phyloP scores from a whole-genome alignment of 2,329 filamentous ascomycete species.

The Metarhizium robertsii region DNA sequence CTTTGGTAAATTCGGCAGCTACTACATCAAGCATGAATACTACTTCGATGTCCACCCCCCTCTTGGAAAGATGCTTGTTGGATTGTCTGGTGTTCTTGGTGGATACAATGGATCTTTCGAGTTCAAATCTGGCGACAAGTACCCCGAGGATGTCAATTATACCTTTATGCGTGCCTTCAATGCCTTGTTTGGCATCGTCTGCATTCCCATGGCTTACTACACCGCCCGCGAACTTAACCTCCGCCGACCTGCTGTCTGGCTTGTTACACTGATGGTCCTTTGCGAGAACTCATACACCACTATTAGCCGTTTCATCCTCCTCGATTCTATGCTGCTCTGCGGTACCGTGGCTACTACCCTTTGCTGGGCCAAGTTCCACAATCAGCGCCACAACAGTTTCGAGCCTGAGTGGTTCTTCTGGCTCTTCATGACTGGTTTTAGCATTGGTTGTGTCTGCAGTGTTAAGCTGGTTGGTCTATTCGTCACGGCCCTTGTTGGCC shows the following conservation, averaged over 20 bases:
- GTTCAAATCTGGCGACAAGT: constrained; percentile 96
- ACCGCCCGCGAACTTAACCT: constrained; percentile 88
- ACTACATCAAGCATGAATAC: constrained; percentile 98
- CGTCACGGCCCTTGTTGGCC: constrained; percentile 83
- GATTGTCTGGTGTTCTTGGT: constrained; percentile 88
- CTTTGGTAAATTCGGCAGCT: constrained; percentile 96
- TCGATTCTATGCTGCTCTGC: constrained; percentile 97
- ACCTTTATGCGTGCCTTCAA: constrained; percentile 99
- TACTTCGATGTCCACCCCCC: constrained; percentile 92
- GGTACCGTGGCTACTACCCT: constrained; percentile 97
- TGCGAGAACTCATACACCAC: constrained; percentile 99
- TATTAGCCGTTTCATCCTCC: constrained; percentile 94
- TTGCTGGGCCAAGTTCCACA: constrained; percentile 96
- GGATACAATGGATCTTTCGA: constrained; percentile 99
- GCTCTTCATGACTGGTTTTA: constrained; percentile 87
- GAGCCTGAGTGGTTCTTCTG: constrained; percentile 88
- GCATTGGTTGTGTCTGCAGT: constrained; percentile 95
- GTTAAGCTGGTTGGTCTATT: constrained; percentile 98
- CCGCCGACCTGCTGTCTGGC: constrained; percentile 79
- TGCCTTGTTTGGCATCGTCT: constrained; percentile 84
- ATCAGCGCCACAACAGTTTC: constrained; percentile 76
- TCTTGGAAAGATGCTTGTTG: constrained; percentile 96
- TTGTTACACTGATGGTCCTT: constrained; percentile 91
- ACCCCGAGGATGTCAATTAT: constrained; percentile 89
- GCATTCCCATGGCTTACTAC: constrained; percentile 88